Evolutionary conservation across 352 stramenopile species (phyloP).

Genomic region (Plasmopara viticola): DNA sequence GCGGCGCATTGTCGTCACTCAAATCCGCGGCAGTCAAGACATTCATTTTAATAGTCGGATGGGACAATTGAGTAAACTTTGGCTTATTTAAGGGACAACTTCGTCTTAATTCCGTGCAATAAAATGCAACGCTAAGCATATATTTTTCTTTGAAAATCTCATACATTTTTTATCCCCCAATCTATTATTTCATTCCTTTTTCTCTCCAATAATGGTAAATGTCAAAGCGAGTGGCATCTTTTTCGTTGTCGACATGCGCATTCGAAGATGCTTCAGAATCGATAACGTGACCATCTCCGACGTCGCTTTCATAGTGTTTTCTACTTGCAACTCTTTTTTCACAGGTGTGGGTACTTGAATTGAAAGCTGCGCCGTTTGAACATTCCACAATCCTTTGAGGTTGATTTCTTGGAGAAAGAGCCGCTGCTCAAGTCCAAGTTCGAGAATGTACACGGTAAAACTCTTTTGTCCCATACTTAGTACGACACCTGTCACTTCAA

Average conservation of each 20-base stretch:
- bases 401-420: slow-evolving; percentile 46
- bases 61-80: background rate
- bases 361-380: slow-evolving; percentile 41
- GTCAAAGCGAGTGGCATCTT: slow-evolving; percentile 57
- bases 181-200: slow-evolving; percentile 2
- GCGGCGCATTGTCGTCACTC: slow-evolving; percentile 38
- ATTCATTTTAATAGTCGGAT: slow-evolving; percentile 32
- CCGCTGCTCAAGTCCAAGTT: slow-evolving; percentile 66
- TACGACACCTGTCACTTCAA: slow-evolving; percentile 65
- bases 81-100: no score
- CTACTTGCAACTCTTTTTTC: slow-evolving; percentile 8
- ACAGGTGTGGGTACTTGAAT: slow-evolving; percentile 26
- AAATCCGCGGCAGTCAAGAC: slow-evolving; percentile 40
- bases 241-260: slow-evolving; percentile 59
- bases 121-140: no score
- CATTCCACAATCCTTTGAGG: slow-evolving; percentile 40
- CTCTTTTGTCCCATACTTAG: slow-evolving; percentile 65
- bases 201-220: slow-evolving; percentile 47
- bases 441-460: slow-evolving; percentile 72
- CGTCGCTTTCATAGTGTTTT: background rate
- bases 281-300: slow-evolving; percentile 30
- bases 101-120: no score
- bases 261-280: slow-evolving; percentile 57
- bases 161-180: no score
- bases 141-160: no score